Evolutionary conservation across 805 yeast species (phyloP), one percentile per base, ranked within the genome.

Genomic region (Candida easanensis): DNA sequence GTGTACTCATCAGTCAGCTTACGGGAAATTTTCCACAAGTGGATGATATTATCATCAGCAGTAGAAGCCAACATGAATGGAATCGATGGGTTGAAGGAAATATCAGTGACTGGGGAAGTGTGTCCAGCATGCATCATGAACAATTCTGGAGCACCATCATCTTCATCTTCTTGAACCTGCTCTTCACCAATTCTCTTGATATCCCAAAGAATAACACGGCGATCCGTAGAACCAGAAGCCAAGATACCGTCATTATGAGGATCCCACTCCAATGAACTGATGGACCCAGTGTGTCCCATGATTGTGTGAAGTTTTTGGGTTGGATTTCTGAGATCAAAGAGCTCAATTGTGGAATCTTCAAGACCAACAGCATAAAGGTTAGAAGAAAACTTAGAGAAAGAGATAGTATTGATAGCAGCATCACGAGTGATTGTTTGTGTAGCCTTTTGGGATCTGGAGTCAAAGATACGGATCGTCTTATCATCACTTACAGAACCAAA

Each of bases 71-170:
- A 56, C 30, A 86, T 74, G 90, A 91, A 86, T n/a, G 86, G 86
- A 45, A 80, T 72, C 31, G 60, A 58, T 5, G 82, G 80, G 57
- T 81, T 83, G 72, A 87, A 81, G 26, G 80, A 74, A 51, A 86
- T 70, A 60, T 86, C 95, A 33, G 82, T 80, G 15, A 86, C 82
- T 5, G 83, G 72, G 15, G 88, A 83, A 16, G 89, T 82, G 58
- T 88, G 96, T 17, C 96, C 96, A 30, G 95, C 95, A 60, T 88
- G 96, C 82, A 88, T 84, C 89, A 88, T 84, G 54, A 88, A 69
- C 27, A 88, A 65, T 61, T 88, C 97, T 4, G 96, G 91, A 21
- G 84, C 84, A 31, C 95, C 97, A 56, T 88, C 97, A 51, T 85
- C 95, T 23, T 88, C 85, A 58, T 88, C 96, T 52, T 88, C 96